A percentile compares a stretch with the other conserved stretches of the same genome.
These are phyloP conservation scores for Suillus ampliporus DNA, from an alignment of 768 basidiomycete species.

Conservation along the genomic window DNA sequence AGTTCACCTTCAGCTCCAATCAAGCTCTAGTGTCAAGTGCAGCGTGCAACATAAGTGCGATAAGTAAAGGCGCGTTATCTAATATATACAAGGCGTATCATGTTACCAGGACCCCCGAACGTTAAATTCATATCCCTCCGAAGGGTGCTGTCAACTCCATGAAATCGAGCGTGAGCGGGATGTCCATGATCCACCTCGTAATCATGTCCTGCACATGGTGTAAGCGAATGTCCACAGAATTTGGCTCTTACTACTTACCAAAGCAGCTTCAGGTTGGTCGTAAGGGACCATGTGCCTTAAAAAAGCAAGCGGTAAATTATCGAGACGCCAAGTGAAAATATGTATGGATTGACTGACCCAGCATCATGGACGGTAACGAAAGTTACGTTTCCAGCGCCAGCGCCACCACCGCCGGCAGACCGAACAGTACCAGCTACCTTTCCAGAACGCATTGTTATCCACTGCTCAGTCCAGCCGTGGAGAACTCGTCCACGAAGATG, in stretches of 20 bases:
- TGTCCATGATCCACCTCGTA: slow-evolving; percentile 60
- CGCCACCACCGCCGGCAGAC: slow-evolving; percentile 66
- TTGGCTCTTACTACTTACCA: slow-evolving; percentile 50
- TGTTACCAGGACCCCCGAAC: not conserved
- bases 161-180: slow-evolving; percentile 44
- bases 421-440: slow-evolving; percentile 71
- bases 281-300: slow-evolving; percentile 88
- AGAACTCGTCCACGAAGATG: slow-evolving; percentile 66
- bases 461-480: slow-evolving; percentile 53
- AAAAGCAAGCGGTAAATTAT: slow-evolving; percentile 14
- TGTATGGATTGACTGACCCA: slow-evolving; percentile 57
- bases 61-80: slow-evolving; percentile 3
- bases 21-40: not conserved
- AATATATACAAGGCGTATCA: not conserved
- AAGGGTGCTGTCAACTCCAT: not conserved
- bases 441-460: slow-evolving; percentile 58
- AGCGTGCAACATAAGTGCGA: not conserved
- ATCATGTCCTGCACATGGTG: slow-evolving; percentile 57
- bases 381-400: slow-evolving; percentile 82
- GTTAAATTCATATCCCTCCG: not conserved
- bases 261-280: slow-evolving; percentile 87
- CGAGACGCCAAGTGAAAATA: not conserved
- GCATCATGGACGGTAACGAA: slow-evolving; percentile 81
- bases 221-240: slow-evolving; percentile 4
- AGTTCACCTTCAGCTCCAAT: not conserved